phyloP scores from a whole-genome alignment of 176 grass and related monocot genomes.

The Eragrostis curvula region DNA sequence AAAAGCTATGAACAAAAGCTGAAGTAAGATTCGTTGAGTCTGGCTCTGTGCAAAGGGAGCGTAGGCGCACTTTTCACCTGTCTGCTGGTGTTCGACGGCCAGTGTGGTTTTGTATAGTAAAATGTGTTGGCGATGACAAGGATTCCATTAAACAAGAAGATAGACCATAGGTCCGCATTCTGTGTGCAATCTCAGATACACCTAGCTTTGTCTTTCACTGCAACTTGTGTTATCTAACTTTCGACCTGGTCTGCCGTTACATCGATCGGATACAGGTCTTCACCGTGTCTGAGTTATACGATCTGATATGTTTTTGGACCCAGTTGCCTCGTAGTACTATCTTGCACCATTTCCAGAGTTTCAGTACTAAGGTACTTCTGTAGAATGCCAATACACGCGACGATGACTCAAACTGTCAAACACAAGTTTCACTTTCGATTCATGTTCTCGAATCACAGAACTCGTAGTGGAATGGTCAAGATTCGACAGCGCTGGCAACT shows the following conservation, averaged over 20 bases:
- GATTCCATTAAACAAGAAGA: conserved; percentile 16
- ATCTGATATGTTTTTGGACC: not conserved
- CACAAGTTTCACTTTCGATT: conserved; percentile 10
- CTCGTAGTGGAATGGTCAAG: conserved; percentile 24
- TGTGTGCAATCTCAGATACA: not conserved
- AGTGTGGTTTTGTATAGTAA: conserved; percentile 6
- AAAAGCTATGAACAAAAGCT: not conserved
- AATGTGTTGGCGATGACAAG: conserved; percentile 18
- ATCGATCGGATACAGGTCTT: no score
- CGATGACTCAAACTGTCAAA: conserved; percentile 14
- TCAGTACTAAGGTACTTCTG: not conserved
- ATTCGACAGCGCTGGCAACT: not conserved
- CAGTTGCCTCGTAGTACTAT: not conserved
- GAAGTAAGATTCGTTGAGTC: not conserved
- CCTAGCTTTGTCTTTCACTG: no score
- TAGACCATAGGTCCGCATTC: not conserved
- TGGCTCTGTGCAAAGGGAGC: not conserved
- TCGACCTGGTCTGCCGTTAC: no score
- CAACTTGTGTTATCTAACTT: no score
- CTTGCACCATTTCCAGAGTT: not conserved
- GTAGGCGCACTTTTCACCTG: not conserved
- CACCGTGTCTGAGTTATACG: not conserved
- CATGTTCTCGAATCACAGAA: not conserved
- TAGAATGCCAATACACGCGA: not conserved
- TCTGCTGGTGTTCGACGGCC: not conserved